A percentile compares a stretch with the other conserved stretches of the same genome.
Evolutionary conservation across 129 eudicot species (phyloP).

Genomic region (Artemisia tridentata): DNA sequence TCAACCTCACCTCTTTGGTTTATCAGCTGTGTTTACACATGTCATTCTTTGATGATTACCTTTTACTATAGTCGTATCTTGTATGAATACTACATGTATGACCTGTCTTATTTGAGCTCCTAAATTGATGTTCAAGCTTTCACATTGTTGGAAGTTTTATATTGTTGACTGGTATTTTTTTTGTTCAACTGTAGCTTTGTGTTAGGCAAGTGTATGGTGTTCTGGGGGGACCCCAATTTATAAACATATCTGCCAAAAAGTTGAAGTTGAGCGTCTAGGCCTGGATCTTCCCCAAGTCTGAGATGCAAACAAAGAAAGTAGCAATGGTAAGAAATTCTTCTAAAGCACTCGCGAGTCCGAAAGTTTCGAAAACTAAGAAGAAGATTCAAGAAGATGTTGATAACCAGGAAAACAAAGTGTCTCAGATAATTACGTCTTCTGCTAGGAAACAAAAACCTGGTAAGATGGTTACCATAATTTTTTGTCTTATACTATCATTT

Average conservation of each 20-base stretch:
- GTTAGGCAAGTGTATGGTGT: constrained; percentile 17
- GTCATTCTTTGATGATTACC: not conserved
- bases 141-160: no score
- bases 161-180: no score
- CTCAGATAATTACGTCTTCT: constrained; percentile 85
- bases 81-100: not conserved
- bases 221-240: constrained; percentile 3
- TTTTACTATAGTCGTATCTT: not conserved
- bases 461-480: constrained; percentile 27
- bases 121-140: not conserved
- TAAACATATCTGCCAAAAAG: constrained; percentile 10
- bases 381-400: constrained; percentile 64
- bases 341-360: constrained; percentile 61
- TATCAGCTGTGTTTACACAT: not conserved
- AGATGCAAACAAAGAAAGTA: constrained; percentile 92
- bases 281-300: constrained; percentile 30
- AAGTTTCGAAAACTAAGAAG: constrained; percentile 60
- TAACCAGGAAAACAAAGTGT: constrained; percentile 62
- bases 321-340: constrained; percentile 52
- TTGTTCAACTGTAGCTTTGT: not conserved
- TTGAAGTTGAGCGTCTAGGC: constrained; percentile 30
- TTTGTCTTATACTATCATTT: constrained; percentile 4
- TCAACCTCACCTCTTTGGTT: not conserved
- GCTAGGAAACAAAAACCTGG: constrained; percentile 73
- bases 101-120: constrained; percentile 3